These are phyloP conservation scores for Detonula confervacea DNA, from an alignment of 352 stramenopile genomes.

Conservation along the genomic window DNA sequence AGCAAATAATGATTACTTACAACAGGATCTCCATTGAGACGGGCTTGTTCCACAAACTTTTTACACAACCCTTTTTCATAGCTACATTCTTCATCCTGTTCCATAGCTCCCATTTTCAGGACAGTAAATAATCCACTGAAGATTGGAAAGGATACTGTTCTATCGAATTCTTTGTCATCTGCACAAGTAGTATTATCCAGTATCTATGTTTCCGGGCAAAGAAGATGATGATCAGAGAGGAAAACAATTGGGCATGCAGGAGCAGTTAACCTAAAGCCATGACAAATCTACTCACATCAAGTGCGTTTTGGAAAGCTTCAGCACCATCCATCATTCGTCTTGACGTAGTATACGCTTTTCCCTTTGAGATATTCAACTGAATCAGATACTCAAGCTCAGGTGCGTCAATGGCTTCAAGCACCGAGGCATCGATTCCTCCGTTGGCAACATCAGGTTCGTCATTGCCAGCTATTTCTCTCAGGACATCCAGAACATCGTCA, in stretches of 20 bases:
- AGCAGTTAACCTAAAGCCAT: neutral
- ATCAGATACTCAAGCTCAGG: conserved; percentile 58
- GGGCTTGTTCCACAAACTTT: conserved; percentile 68
- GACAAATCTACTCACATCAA: conserved; percentile 50
- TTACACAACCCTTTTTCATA: conserved; percentile 59
- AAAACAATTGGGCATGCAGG: too few species aligned
- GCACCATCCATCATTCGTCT: conserved; percentile 25
- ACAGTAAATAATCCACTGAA: conserved; percentile 67
- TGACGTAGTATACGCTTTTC: conserved; percentile 47
- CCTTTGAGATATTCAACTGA: conserved; percentile 54
- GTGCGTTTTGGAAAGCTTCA: conserved; percentile 44
- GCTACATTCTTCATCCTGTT: conserved; percentile 50
- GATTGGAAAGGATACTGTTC: conserved; percentile 65
- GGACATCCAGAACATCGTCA: conserved; percentile 61
- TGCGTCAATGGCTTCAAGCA: conserved; percentile 45
- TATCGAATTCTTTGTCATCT: conserved; percentile 41
- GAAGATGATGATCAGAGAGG: too few species aligned
- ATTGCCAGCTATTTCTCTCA: conserved; percentile 43
- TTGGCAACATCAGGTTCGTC: conserved; percentile 21
- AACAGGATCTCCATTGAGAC: conserved; percentile 59
- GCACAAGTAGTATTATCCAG: conserved; percentile 44
- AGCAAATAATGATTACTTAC: too few species aligned
- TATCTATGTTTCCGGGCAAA: too few species aligned
- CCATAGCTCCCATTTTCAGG: conserved; percentile 60
- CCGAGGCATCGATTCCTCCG: conserved; percentile 25